Base-by-base conservation (phyloP, 2,329 filamentous ascomycete genomes). In the Blumeriella jaapii region DNA sequence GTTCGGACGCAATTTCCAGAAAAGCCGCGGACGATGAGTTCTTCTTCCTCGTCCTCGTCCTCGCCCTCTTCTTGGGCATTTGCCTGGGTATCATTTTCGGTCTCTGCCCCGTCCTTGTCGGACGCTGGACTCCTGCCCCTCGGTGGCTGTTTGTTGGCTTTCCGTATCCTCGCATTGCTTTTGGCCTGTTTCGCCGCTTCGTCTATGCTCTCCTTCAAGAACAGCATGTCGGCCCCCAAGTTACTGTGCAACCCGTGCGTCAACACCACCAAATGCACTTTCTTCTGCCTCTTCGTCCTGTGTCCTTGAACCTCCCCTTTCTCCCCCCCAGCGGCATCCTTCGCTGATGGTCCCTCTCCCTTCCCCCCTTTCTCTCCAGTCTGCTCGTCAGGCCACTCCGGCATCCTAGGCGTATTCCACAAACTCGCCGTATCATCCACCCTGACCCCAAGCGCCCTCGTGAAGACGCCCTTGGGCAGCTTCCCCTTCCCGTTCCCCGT, bases 161-260 rank as follows among this genome's bases (percentile, higher is more conserved):
- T 72, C 39, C 81, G 68, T 31, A 63, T 67, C 55, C 69, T 78
- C 23, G 77, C 74, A 56, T 83, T 78, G 31, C 74, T 62, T 48
- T 78, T 78, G 17, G 83, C 80, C 54, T 89, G 76, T 49, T 67
- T 78, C 3, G 79, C 80, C 2, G 83, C 78, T 17, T 77, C 75
- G 61, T 98, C 91, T 43, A 98, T 96, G 58, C 85, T 93, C 60
- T 98, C 91, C 55, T 98, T 98, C 57, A 98, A 62, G 55, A 83
- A 98, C 13, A 98, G 66, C 91, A 98, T 94, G 56, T 98, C 91
- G 14, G 86, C 82, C 4, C 91, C 85, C 9, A 95, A 68, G 56
- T 98, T 98, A 59, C 89, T 94, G 58, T 98, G 91, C 44, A 98
- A 60, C 0, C 91, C 91, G 61, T 98, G 91, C 0, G 91, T 96